These are phyloP conservation scores for Dictyostelium purpureum DNA, from an alignment of 78 protist genomes.

Conservation along the genomic window DNA sequence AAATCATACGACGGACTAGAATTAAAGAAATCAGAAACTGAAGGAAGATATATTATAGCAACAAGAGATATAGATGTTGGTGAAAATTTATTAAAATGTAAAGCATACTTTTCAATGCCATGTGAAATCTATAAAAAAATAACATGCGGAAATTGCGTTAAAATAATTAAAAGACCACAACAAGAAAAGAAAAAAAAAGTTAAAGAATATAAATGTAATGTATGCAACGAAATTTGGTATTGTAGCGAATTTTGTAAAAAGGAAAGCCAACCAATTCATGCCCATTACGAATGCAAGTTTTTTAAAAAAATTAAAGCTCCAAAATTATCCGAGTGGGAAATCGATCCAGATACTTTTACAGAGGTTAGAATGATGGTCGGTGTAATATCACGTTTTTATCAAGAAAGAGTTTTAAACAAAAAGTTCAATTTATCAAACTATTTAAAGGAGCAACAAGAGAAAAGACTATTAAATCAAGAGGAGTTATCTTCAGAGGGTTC, in stretches of 20 bases:
- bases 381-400: slow-evolving; percentile 4
- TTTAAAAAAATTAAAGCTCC: background rate
- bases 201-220: background rate
- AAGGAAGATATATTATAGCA: slow-evolving; percentile 40
- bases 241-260: background rate
- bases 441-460: background rate
- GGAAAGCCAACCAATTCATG: background rate
- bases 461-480: background rate
- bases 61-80: slow-evolving; percentile 34
- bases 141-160: slow-evolving; percentile 27
- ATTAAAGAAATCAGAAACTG: background rate
- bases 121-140: slow-evolving; percentile 22
- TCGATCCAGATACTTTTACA: slow-evolving; percentile 7
- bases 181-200: background rate
- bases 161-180: background rate
- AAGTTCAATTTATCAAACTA: background rate
- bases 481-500: background rate
- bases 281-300: slow-evolving; percentile 33
- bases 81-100: slow-evolving; percentile 8
- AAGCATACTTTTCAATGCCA: slow-evolving; percentile 5
- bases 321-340: background rate
- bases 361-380: slow-evolving; percentile 58
- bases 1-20: background rate
- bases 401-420: slow-evolving; percentile 13
- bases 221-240: slow-evolving; percentile 45